Base-by-base conservation (phyloP, 805 yeast species). In the Myxozyma melibiosi region DNA sequence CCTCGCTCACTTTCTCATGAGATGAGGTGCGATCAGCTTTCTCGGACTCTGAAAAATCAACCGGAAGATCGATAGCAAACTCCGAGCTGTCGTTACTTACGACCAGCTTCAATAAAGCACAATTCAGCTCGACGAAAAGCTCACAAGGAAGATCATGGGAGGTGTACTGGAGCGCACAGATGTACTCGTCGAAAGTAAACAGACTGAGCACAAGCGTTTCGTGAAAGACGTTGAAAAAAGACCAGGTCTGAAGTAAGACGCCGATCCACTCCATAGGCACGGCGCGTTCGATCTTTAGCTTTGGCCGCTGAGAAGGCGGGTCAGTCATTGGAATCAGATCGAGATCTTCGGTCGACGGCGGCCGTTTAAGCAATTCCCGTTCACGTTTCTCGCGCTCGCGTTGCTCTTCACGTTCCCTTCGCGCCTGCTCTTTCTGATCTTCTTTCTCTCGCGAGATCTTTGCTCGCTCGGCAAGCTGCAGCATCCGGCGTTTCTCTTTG, bases 141-240 rank as follows among this genome's bases (percentile, higher is more conserved):
- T 64, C 67, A 34, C 65, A 58, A 16, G 65, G 57, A 11, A 47
- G 46, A 5, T 58, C 57, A 2, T 61, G 20, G 30, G 51, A 35
- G 4, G 49, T 14, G 28, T 52, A 48, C 31, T 48, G 55, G 2
- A 85, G 68, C 9, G 82, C 84, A 53, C 81, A 80, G 6, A 85
- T 68, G 66, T 81, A 87, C 63, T 86, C 95, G 71, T 89, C 96
- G 73, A 86, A 88, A 0, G 92, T 84, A 65, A 88, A 84, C 0
- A 86, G 80, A 65, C 85, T 90, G n/a, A 90, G 71, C 4, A 78
- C 68, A 31, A 89, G 73, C 0, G 89, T 82, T 34, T 78, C 78
- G 63, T 83, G 81, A 69, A 84, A 89, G 49, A 87, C 78, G 68
- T 88, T 88, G 28, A 88, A 70, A 66, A 89, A 90, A 1, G 81